Evolutionary conservation across 1,284 basidiomycete species (phyloP), one percentile per base, ranked within the genome.

Genomic region (Ganoderma leucocontextum): DNA sequence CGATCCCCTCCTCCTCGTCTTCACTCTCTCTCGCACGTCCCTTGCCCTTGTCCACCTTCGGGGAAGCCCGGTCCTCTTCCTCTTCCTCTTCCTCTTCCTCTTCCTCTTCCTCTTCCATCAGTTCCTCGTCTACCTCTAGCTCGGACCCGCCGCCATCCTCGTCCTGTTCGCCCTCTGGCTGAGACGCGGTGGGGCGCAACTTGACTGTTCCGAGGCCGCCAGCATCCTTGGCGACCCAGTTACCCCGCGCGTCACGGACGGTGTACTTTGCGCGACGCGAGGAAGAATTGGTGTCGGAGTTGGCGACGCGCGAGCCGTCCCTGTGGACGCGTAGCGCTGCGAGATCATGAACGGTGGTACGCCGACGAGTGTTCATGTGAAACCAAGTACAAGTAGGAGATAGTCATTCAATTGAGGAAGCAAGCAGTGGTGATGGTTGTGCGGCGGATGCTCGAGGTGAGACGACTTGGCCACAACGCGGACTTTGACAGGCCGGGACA

Each of bases 321-420:
- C 86, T 85, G 70, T 88, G 90, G 0, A 91, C 75, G 22, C 88
- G 85, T 36, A 91, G 84, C 61, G 84, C 82, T 0, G 89, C 81
- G 41, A 86, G 82, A 74, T 91, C 90, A 73, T 87, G 87, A 22
- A 90, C 83, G 2, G 87, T 90, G 65, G 80, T 87, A 62, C 78
- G 81, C 61, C 88, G 86, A 59, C 80, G 82, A 58, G 81, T 75
- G 61, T 80, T 79, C 84, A 85, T 87, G 7, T 38, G 55, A 10
- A 5, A 36, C 35, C 2, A 58, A n/a, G n/a, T 2, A 35, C 2
- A 58, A n/a, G n/a, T 2, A 35, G 35, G 19, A 29, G 29, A 29
- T 29, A 36, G 55, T 3, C 55, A 36, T 15, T 58, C n/a, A 33
- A 36, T 58, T 38, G n/a, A n/a, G 33, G 55, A 38, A 38, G 55